Conservation (phyloP, 768 basidiomycete genomes). For the Sarcodon aspratus region DNA sequence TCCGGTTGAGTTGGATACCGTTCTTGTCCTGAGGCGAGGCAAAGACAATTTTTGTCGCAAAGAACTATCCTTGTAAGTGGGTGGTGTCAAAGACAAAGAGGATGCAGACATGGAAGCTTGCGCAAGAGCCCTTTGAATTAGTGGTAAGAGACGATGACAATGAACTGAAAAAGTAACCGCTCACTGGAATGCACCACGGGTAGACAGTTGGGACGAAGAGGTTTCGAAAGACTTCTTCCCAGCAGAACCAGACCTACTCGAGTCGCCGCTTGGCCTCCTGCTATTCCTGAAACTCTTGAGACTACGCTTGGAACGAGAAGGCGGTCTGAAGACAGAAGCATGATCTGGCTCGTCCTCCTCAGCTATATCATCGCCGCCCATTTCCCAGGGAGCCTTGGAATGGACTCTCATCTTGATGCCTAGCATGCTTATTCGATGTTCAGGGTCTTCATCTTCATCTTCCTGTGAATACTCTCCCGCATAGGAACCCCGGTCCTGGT, state of each 20-base stretch:
- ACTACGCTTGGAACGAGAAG: slow-evolving; percentile 11
- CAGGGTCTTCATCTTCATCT: slow-evolving; percentile 31
- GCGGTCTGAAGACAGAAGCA: slow-evolving; percentile 15
- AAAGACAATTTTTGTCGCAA: slow-evolving; percentile 33
- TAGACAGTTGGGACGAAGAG: slow-evolving; percentile 35
- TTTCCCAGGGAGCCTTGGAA: slow-evolving; percentile 76
- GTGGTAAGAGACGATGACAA: neutral
- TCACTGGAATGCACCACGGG: slow-evolving; percentile 49
- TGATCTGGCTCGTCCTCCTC: slow-evolving; percentile 31
- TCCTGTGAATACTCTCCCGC: slow-evolving; percentile 11
- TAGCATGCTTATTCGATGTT: slow-evolving; percentile 53
- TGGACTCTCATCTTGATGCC: slow-evolving; percentile 82
- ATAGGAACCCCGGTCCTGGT: slow-evolving; percentile 10
- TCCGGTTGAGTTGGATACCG: slow-evolving; percentile 13
- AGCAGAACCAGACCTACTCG: slow-evolving; percentile 35
- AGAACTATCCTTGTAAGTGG: slow-evolving; percentile 14
- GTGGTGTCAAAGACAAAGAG: slow-evolving; percentile 29
- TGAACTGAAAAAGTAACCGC: slow-evolving; percentile 15
- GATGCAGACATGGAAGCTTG: slow-evolving; percentile 51
- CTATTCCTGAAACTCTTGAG: slow-evolving; percentile 17
- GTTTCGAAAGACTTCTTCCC: slow-evolving; percentile 53
- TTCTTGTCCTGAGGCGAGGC: slow-evolving; percentile 23
- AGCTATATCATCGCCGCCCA: slow-evolving; percentile 34
- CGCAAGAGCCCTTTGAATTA: slow-evolving; percentile 35
- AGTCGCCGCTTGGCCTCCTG: slow-evolving; percentile 57